These are phyloP conservation scores for Silene conica DNA, from an alignment of 148 eudicot species.

Conservation along the genomic window DNA sequence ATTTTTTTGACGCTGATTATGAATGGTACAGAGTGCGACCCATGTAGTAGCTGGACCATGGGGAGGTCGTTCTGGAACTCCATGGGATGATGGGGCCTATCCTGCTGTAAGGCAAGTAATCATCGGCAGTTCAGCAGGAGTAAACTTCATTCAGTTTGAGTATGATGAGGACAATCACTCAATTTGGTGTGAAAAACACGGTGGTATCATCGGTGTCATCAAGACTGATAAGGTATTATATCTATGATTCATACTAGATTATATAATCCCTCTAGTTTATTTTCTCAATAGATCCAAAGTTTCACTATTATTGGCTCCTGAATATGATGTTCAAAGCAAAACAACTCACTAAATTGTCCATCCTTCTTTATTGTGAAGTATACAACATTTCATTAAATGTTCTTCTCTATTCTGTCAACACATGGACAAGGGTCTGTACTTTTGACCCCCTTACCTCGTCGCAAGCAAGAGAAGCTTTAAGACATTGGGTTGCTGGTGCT, in stretches of 20 bases:
- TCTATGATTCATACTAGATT: background rate
- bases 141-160: constrained; percentile 29
- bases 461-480: background rate
- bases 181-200: constrained; percentile 29
- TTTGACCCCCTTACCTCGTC: background rate
- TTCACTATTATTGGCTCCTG: background rate
- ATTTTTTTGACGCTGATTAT: background rate
- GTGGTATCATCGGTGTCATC: constrained; percentile 24
- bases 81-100: constrained; percentile 36
- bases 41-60: constrained; percentile 34
- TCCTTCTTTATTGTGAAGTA: background rate
- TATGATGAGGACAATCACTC: constrained; percentile 22
- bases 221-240: constrained; percentile 28
- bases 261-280: background rate
- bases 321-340: background rate
- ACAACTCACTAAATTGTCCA: background rate
- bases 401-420: background rate
- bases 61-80: constrained; percentile 34
- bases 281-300: background rate
- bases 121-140: constrained; percentile 24
- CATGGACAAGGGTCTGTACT: background rate
- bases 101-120: constrained; percentile 30
- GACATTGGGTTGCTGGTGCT: background rate
- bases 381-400: background rate
- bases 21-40: constrained; percentile 7